Evolutionary conservation across 169 alveolate genomes (phyloP).

Genomic region (Eimeria praecox): DNA sequence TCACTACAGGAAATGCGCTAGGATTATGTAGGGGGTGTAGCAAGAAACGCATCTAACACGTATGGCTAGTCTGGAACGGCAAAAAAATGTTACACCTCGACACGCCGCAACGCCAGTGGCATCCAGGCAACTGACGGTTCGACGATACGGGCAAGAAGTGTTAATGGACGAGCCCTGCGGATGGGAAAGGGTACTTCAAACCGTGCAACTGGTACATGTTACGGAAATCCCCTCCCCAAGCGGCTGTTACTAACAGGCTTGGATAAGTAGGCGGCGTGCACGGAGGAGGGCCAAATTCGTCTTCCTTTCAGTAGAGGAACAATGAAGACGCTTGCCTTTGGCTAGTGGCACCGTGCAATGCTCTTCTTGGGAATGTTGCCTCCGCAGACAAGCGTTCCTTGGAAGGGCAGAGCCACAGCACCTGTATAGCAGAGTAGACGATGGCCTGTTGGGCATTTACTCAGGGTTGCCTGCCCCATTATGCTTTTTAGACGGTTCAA

Average conservation of each 20-base stretch:
- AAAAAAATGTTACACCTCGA: neutral
- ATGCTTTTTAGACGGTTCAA: neutral
- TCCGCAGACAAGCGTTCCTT: neutral
- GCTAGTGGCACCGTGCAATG: neutral
- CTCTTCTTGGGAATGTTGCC: neutral
- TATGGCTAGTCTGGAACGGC: neutral
- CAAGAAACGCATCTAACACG: neutral
- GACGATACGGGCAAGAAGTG: too few relatives aligned
- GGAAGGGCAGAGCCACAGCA: neutral
- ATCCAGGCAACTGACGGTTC: neutral
- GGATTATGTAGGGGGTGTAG: neutral
- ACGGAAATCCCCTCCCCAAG: neutral
- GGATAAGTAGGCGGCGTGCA: neutral
- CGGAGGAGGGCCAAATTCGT: neutral
- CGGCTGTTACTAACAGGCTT: neutral
- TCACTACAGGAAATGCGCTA: neutral
- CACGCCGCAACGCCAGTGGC: neutral
- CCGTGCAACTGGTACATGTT: neutral
- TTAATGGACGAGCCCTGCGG: neutral
- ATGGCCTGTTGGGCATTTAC: neutral
- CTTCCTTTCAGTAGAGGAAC: neutral
- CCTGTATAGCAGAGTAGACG: neutral
- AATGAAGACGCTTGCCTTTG: neutral
- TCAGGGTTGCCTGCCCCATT: neutral
- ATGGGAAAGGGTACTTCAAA: neutral